Base-by-base conservation (phyloP, 2,329 filamentous ascomycete species). In the Cercospora zeae-maydis region DNA sequence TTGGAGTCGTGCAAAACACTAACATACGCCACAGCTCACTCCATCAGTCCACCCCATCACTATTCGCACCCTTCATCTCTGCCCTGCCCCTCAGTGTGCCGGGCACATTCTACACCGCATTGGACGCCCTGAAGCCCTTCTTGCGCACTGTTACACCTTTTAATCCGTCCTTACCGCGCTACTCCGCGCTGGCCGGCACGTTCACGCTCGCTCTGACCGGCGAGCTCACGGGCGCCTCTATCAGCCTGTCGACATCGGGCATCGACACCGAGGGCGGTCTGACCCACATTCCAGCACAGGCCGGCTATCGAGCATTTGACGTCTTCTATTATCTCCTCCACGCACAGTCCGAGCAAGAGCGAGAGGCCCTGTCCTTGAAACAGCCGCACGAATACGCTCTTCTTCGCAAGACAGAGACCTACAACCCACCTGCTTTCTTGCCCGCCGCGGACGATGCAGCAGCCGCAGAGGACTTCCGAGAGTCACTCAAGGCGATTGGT, bases 251-350 rank as follows among this genome's bases (percentile, higher is more conserved):
- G 0, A 89, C 92, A 39, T 90, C 91, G 2, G 95, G 95, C 16
- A 90, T 99, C 64, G 91, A 99, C 74, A 95, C 92, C 0, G 79
- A 83, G 19, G 86, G 86, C 66, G 95, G 93, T 45, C 81, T 99
- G 10, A 81, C 97, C 14, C 87, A 90, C 61, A 86, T 99, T 14
- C 91, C 95, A 0, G 77, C 87, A 0, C 87, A 96, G 73, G 74
- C 86, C 6, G 95, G 95, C 11, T 92, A 92, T 76, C 88, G 95
- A 66, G 95, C 93, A 3, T 99, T 99, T 70, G 93, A 99, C 73
- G 95, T 96, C 55, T 98, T 99, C 74, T 98, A 99, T 79, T 98
- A 97, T 72, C 86, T 99, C 0, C 83, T 98, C 45, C 96, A 93
- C 0, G 96, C 95, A 0, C 67, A 69, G 95, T 91, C 1, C 87